A percentile compares a stretch with the other conserved stretches of the same genome.
Conservation (phyloP, 1,139 yeast species). For the Yamadazyma epiphylla region DNA sequence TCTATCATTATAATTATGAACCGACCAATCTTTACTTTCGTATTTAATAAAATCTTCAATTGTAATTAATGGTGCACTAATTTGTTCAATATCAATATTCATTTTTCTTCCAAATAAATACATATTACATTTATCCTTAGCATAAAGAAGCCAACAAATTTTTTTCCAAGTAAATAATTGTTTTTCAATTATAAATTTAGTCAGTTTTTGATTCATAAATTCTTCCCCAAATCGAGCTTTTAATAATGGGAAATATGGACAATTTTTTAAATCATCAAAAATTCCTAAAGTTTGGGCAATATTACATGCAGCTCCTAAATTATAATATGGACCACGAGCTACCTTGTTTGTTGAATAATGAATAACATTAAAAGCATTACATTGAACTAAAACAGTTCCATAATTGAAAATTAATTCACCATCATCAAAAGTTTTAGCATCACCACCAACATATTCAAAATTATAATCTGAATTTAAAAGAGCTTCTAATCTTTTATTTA, state of each 20-base stretch:
- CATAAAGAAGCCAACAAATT: conserved; percentile 74
- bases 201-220: conserved; percentile 8
- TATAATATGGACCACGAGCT: conserved; percentile 64
- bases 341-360: conserved; percentile 31
- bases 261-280: conserved; percentile 46
- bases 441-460: conserved; percentile 31
- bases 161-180: conserved; percentile 61
- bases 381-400: conserved; percentile 58
- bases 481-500: conserved; percentile 71
- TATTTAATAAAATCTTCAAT: conserved; percentile 58
- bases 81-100: conserved; percentile 62
- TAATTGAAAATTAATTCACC: conserved; percentile 11
- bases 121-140: conserved; percentile 61
- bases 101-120: conserved; percentile 75
- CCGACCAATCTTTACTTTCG: conserved; percentile 42
- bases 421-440: conserved; percentile 4
- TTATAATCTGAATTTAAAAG: conserved; percentile 68
- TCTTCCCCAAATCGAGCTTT: conserved; percentile 10
- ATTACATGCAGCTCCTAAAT: conserved; percentile 67
- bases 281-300: conserved; percentile 75
- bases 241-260: conserved; percentile 15
- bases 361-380: conserved; percentile 38
- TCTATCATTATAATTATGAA: conserved; percentile 38
- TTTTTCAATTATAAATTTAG: conserved; percentile 14
- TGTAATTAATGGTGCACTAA: conserved; percentile 68